Evolutionary conservation across 768 basidiomycete species (phyloP).

Genomic region (Hydnum rufescens): DNA sequence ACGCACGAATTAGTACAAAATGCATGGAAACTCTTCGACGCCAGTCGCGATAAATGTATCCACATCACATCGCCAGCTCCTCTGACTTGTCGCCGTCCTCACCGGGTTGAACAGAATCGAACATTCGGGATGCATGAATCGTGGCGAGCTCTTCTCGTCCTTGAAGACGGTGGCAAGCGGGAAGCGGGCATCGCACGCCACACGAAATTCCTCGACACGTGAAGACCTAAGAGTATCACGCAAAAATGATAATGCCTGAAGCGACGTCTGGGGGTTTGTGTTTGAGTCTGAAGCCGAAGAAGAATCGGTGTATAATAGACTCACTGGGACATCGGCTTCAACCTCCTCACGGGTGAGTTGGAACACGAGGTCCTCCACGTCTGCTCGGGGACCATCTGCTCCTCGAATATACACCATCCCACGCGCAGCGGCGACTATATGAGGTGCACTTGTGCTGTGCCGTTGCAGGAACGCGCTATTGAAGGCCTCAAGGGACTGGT

Average conservation of each 20-base stretch:
- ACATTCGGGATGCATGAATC: no score
- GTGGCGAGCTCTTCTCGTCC: slow-evolving; percentile 21
- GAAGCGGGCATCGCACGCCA: slow-evolving; percentile 33
- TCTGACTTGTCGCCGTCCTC: no score
- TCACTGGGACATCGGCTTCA: slow-evolving; percentile 29
- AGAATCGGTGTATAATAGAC: slow-evolving; percentile 7
- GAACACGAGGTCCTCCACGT: slow-evolving; percentile 42
- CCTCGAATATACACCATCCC: slow-evolving; percentile 26
- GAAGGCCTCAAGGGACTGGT: slow-evolving; percentile 39
- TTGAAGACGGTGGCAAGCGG: slow-evolving; percentile 49
- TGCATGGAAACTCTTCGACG: no score
- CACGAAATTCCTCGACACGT: slow-evolving; percentile 41
- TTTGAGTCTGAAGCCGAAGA: background rate
- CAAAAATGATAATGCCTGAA: slow-evolving; percentile 31
- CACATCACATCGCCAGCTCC: no score
- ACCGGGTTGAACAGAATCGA: no score
- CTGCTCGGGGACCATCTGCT: slow-evolving; percentile 26
- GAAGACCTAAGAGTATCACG: slow-evolving; percentile 26
- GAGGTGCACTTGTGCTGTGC: slow-evolving; percentile 29
- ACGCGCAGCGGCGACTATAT: slow-evolving; percentile 44
- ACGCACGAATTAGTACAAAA: no score
- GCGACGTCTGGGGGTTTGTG: slow-evolving; percentile 24
- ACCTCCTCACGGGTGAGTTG: slow-evolving; percentile 26
- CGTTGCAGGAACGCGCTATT: slow-evolving; percentile 61
- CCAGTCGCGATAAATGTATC: no score